Percentiles rank a stretch among this genome's conserved stretches.
Evolutionary conservation across 495 filamentous ascomycete species (phyloP).

Genomic region (Melanomma pulvis-pyrius): DNA sequence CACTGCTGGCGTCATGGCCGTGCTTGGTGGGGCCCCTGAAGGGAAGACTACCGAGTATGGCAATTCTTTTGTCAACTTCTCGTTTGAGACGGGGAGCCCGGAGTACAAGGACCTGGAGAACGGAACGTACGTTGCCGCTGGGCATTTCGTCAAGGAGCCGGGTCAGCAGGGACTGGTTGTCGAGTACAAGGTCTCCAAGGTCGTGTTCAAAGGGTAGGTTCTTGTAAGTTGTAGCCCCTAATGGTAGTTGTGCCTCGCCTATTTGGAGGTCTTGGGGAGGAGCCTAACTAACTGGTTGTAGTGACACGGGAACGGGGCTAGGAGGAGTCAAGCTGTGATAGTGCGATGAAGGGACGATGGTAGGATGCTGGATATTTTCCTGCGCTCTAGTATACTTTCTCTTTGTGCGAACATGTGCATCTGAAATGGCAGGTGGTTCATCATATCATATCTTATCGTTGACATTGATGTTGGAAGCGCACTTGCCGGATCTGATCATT

Average conservation of each 20-base stretch:
- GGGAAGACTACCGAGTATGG: conserved; percentile 31
- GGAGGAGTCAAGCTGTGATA: background rate
- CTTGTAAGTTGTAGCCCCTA: background rate
- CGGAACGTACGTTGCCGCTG: conserved; percentile 31
- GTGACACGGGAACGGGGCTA: background rate
- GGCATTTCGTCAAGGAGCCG: conserved; percentile 28
- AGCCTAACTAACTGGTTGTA: background rate
- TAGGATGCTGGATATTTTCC: background rate
- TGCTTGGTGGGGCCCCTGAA: conserved; percentile 19
- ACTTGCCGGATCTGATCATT: too few species aligned
- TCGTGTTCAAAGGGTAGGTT: conserved; percentile 2
- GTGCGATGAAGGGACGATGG: too few species aligned
- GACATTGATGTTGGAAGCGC: too few species aligned
- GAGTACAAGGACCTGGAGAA: conserved; percentile 34
- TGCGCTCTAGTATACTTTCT: too few species aligned
- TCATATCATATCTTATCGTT: too few species aligned
- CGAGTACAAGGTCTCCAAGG: conserved; percentile 36
- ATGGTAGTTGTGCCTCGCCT: background rate
- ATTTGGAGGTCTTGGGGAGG: background rate
- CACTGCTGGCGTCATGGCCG: conserved; percentile 26
- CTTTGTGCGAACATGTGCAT: too few species aligned
- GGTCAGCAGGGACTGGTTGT: conserved; percentile 20
- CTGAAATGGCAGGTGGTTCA: too few species aligned
- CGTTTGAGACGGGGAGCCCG: conserved; percentile 33
- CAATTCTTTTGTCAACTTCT: conserved; percentile 31